Base-by-base conservation (phyloP, 352 stramenopile genomes). In the Globisporangium nagaii region DNA sequence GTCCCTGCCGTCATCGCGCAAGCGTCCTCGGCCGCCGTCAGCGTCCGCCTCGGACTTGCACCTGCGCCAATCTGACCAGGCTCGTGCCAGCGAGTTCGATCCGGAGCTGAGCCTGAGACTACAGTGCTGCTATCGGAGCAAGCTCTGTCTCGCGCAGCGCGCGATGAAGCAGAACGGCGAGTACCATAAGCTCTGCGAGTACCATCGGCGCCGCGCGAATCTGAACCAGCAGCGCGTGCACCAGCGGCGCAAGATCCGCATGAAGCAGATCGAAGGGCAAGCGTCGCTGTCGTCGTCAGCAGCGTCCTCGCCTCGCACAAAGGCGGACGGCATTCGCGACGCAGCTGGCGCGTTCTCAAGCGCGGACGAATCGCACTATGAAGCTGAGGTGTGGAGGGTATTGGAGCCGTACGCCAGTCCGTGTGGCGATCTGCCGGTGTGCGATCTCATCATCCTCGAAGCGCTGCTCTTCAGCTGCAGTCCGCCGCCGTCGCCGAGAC, bases 151-250 rank as follows among this genome's bases (percentile, higher is more conserved):
- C 7, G 69, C 71, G 35, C 45, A 60, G 13, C 66, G 70, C 41
- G 66, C 70, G 9, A 46, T 66, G 52, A 79, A 79, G 36, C 50
- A 68, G 25, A 76, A 74, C 42, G 66, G 70, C 5, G 61, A 75
- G 19, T 42, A 43, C 25, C 70, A 79, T 37, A 60, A 62, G 22
- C 63, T 79, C 19, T 79, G 70, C 34, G 52, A 69, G 17, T 62
- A 62, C 27, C 70, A 79, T 42, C 70, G 66, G 4, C 50, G 44
- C 7, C 68, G 71, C 31, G 66, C 66, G 17, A 79, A 79, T 56
- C 45, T 66, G 36, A 75, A 75, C 58, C 70, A 76, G 53, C 63
- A 63, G 19, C 63, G 60, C 6, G 60, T 68, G 59, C 58, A 71
- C 32, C 51, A 74, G 49, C 66, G 66, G 17, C 65, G 64, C 13